Conservation (phyloP, 768 basidiomycete species). For the Tephrocybe sp. region DNA sequence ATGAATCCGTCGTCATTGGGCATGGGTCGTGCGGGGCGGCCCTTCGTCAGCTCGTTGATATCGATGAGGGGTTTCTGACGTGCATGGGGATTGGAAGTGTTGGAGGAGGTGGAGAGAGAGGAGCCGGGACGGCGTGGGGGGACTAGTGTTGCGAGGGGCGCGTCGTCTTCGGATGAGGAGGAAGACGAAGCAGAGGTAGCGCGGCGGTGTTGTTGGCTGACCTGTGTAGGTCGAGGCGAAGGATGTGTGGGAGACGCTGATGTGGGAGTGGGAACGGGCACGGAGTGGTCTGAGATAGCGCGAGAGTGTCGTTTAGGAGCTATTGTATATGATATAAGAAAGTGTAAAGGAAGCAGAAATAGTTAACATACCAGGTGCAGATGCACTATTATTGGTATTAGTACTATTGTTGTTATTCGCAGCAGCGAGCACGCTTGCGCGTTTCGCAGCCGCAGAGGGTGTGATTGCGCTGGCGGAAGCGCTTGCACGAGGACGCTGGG, state of each 20-base stretch:
- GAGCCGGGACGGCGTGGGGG: constrained; percentile 68
- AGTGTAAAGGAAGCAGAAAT: background rate
- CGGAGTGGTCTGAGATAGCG: constrained; percentile 25
- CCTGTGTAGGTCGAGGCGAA: background rate
- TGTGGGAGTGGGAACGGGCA: constrained; percentile 10
- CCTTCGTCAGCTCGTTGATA: constrained; percentile 39
- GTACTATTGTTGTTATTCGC: constrained; percentile 21
- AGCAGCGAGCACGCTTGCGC: constrained; percentile 40
- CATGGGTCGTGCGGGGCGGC: background rate
- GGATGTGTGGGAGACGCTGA: background rate
- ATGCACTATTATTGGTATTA: background rate
- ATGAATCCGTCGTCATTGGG: constrained; percentile 14
- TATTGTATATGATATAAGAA: background rate
- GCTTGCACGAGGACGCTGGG: constrained; percentile 43
- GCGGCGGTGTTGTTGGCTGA: background rate
- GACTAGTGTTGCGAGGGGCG: constrained; percentile 62
- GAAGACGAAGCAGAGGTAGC: background rate
- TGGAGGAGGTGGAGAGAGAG: constrained; percentile 42
- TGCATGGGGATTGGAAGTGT: constrained; percentile 11
- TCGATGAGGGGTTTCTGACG: constrained; percentile 48
- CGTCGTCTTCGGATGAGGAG: constrained; percentile 44
- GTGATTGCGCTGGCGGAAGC: constrained; percentile 56
- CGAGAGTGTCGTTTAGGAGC: constrained; percentile 23
- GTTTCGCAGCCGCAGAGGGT: constrained; percentile 48
- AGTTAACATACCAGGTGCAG: constrained; percentile 3